Conservation (phyloP, 2,329 filamentous ascomycete species). For the Sporothrix humicola region DNA sequence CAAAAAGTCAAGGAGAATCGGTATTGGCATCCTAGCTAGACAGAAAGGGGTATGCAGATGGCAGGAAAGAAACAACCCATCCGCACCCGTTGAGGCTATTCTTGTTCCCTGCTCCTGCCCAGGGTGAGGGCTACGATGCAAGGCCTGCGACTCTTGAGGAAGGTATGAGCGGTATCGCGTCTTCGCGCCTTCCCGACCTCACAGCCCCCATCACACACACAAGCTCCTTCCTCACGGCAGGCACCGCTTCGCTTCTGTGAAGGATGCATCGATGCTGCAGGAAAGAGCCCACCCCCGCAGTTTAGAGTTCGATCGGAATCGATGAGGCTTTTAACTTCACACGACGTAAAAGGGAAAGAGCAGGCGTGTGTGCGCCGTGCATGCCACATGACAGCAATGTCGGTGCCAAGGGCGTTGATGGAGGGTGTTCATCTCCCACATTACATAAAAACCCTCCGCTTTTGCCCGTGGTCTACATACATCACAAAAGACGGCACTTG, state of each 20-base stretch:
- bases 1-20: not conserved
- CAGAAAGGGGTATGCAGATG: not conserved
- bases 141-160: not conserved
- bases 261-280: not conserved
- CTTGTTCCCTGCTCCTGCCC: not conserved
- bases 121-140: not conserved
- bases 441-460: not conserved
- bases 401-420: too few species aligned
- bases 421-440: not conserved
- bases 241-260: not conserved
- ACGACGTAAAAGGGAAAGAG: not conserved
- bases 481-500: too few species aligned
- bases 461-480: not conserved
- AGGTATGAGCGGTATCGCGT: conserved; percentile 13
- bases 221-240: not conserved
- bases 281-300: conserved; percentile 11
- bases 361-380: not conserved
- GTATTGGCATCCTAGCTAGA: too few species aligned
- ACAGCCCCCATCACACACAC: too few species aligned
- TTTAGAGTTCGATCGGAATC: not conserved
- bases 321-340: not conserved
- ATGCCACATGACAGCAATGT: not conserved
- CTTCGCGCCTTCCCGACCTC: not conserved
- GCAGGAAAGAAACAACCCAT: conserved; percentile 3
- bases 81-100: conserved; percentile 8